Evolutionary conservation across 2,329 filamentous ascomycete genomes (phyloP).

Genomic region (Beauveria rudraprayagi): DNA sequence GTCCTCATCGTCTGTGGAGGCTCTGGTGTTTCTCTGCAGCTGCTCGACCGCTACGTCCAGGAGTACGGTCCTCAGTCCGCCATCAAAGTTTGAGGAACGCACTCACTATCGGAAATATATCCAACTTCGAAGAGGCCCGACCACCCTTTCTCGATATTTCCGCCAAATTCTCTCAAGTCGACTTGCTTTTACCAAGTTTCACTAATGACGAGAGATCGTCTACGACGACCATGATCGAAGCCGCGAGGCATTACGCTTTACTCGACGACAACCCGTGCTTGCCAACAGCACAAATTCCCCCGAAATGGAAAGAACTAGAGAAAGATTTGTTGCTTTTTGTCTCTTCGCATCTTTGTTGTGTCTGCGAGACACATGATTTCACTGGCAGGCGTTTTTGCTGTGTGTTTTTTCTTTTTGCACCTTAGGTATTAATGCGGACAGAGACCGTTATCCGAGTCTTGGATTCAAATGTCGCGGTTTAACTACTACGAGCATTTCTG

Average conservation of each 20-base stretch:
- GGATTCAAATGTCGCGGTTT: constrained; percentile 13
- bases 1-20: constrained; percentile 84
- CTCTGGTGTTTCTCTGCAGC: constrained; percentile 54
- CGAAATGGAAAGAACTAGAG: constrained; percentile 9
- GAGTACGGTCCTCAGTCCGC: constrained; percentile 29
- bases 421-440: constrained; percentile 14
- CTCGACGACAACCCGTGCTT: constrained; percentile 4
- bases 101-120: not conserved
- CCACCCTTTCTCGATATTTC: not conserved
- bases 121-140: not conserved
- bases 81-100: constrained; percentile 22
- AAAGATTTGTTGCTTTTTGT: constrained; percentile 9
- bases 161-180: not conserved
- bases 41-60: constrained; percentile 50
- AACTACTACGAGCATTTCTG: constrained; percentile 10
- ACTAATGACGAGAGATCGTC: not conserved
- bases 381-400: constrained; percentile 11
- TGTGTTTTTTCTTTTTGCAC: not conserved
- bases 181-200: not conserved
- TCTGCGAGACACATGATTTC: not conserved
- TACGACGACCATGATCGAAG: constrained; percentile 1
- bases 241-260: not conserved
- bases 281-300: not conserved
- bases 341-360: not conserved
- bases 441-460: constrained; percentile 9